Evolutionary conservation across 495 filamentous ascomycete genomes (phyloP).

Genomic region (Penicillium atrosanguineum): DNA sequence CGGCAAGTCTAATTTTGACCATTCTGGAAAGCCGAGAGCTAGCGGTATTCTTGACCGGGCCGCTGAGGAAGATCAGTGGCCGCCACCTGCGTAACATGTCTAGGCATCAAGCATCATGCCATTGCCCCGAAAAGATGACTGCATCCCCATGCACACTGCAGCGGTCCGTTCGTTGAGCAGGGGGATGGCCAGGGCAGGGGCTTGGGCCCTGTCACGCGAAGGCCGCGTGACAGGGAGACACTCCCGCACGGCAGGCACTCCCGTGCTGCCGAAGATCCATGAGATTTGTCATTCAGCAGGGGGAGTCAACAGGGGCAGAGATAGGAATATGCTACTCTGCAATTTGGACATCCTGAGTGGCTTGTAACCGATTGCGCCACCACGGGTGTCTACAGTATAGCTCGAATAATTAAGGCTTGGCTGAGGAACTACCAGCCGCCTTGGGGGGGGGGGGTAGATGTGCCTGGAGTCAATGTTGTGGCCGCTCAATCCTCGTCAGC

Average conservation of each 20-base stretch:
- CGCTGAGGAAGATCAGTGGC: conserved; percentile 4
- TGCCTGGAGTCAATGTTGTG: background rate
- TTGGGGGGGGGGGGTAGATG: too few relatives aligned
- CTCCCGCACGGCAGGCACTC: background rate
- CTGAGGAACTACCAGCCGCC: conserved; percentile 5
- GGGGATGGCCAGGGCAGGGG: background rate
- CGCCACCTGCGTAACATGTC: conserved; percentile 14
- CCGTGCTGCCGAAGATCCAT: background rate
- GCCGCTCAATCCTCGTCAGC: conserved; percentile 43
- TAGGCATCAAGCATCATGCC: background rate
- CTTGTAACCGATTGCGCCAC: conserved; percentile 14
- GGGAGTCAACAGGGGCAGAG: background rate
- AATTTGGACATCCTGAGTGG: conserved; percentile 16
- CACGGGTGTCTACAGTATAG: conserved; percentile 8
- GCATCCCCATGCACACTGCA: conserved; percentile 11
- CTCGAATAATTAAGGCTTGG: conserved; percentile 13
- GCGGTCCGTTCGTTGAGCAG: conserved; percentile 4
- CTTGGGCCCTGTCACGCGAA: background rate
- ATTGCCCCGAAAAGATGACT: conserved; percentile 5
- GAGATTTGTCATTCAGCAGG: background rate
- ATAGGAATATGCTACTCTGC: conserved; percentile 9
- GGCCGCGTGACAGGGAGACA: conserved; percentile 1
- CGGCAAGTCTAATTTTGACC: conserved; percentile 14
- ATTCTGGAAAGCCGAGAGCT: conserved; percentile 1
- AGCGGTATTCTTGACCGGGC: conserved; percentile 1